Evolutionary conservation across 2,329 filamentous ascomycete species (phyloP), one percentile per base, ranked within the genome.

Genomic region (Alternaria ethzedia): DNA sequence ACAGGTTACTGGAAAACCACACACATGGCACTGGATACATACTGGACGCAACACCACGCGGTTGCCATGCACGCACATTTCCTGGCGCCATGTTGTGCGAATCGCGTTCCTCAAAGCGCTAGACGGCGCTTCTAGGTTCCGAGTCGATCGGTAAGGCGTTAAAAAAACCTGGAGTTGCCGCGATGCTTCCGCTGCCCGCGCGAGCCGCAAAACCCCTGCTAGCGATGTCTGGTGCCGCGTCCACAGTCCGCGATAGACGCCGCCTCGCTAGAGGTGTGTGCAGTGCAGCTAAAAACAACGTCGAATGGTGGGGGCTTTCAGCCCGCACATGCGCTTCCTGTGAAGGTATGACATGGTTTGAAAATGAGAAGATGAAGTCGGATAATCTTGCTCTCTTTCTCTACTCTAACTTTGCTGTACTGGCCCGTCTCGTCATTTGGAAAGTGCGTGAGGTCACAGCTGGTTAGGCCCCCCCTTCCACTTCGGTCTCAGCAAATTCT

Each of bases 211-310:
- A 28, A 63, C 32, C 60, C 66, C 58, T 64, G 61, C 56, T 62
- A 65, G 61, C 45, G 28, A 60, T 30, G 32, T 47, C 49, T 46
- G 44, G 58, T 55, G 54, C 57, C 59, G 68, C 66, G 68, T 52
- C 43, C 21, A 12, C 30, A 15, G 28, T 56, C 54, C 57, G 52
- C 60, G 51, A 61, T 61, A 70, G 58, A 61, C 66, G 68, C 66
- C 61, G 59, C 63, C 61, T 68, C 67, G 67, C 46, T 62, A 66
- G 60, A 52, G 49, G 26, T 58, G 59, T 49, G 57, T 67, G 47
- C 46, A 63, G 61, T 55, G 57, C 66, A 65, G 63, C 66, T 67
- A 67, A 67, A 70, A 62, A 44, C 59, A 64, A 70, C 68, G 62
- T 68, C 66, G 60, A 36, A 54, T 54, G 43, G 20, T 47, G 12